These are phyloP conservation scores for Xylariaceae sp. DNA, from an alignment of 2,329 filamentous ascomycete genomes.

Conservation along the genomic window DNA sequence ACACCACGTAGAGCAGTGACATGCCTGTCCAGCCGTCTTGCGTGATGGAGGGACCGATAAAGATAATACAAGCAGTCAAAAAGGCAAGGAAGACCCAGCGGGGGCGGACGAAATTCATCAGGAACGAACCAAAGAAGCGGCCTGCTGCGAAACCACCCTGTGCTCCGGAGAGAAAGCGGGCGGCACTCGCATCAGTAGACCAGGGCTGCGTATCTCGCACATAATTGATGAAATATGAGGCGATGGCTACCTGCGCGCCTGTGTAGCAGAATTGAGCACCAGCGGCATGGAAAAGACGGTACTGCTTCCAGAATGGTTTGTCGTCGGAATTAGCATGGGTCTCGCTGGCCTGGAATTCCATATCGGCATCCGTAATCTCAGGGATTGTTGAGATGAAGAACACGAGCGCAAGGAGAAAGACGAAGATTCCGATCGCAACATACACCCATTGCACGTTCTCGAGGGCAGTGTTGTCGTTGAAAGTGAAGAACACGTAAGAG, in stretches of 20 bases:
- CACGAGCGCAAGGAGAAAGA: constrained; percentile 68
- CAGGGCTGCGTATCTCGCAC: constrained; percentile 64
- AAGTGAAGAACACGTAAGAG: constrained; percentile 75
- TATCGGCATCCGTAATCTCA: constrained; percentile 75
- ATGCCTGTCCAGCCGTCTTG: constrained; percentile 55
- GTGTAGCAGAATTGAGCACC: constrained; percentile 81
- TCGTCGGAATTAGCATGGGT: constrained; percentile 60
- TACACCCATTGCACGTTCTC: constrained; percentile 80
- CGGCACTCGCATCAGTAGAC: constrained; percentile 58
- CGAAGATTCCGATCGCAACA: constrained; percentile 74
- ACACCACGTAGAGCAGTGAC: constrained; percentile 70
- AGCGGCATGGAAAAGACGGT: constrained; percentile 76
- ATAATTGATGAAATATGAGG: constrained; percentile 77
- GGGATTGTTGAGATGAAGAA: constrained; percentile 73
- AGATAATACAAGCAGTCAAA: constrained; percentile 69
- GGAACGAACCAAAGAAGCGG: constrained; percentile 68
- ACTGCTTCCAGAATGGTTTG: constrained; percentile 72
- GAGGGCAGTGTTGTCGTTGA: constrained; percentile 62
- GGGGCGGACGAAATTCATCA: constrained; percentile 73
- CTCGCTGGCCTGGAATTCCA: constrained; percentile 63
- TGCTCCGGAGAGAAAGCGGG: constrained; percentile 75
- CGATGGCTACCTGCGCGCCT: constrained; percentile 73
- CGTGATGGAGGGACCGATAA: constrained; percentile 59
- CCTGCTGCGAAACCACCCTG: constrained; percentile 77
- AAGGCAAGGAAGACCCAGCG: constrained; percentile 73